These are phyloP conservation scores for Parasarocladium wereldwijsianum DNA, from an alignment of 2,329 filamentous ascomycete species.

Conservation along the genomic window DNA sequence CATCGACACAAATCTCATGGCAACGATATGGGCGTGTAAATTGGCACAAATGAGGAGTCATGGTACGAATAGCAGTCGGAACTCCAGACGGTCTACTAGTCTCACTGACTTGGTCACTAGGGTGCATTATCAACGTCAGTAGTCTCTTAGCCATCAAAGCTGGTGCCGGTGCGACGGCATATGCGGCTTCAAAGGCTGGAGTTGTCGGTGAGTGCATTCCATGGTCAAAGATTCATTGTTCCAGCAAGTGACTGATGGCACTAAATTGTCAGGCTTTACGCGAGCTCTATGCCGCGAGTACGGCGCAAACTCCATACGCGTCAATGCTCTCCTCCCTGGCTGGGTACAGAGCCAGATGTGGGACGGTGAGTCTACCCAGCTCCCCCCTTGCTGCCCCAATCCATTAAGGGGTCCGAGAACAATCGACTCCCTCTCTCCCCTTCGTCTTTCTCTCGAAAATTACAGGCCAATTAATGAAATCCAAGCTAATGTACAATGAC, in stretches of 20 bases:
- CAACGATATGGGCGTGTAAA: constrained; percentile 49
- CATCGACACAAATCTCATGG: constrained; percentile 55
- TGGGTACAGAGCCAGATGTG: constrained; percentile 78
- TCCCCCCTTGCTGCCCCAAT: constrained; percentile 5
- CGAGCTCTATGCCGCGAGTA: constrained; percentile 50
- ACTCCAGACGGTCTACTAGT: not conserved
- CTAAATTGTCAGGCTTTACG: constrained; percentile 55
- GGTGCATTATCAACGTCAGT: constrained; percentile 69
- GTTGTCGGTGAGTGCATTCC: constrained; percentile 41
- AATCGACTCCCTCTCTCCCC: constrained; percentile 3
- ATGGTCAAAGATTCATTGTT: not conserved
- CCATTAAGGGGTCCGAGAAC: constrained; percentile 2
- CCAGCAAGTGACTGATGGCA: not conserved
- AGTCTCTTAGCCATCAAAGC: constrained; percentile 59
- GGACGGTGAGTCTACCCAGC: constrained; percentile 33
- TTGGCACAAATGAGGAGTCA: constrained; percentile 19
- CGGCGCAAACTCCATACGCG: constrained; percentile 46
- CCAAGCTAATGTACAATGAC: constrained; percentile 25
- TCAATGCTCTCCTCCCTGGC: constrained; percentile 70
- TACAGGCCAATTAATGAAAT: constrained; percentile 4
- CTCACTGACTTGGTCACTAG: constrained; percentile 14
- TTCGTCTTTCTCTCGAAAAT: not conserved
- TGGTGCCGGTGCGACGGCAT: constrained; percentile 55
- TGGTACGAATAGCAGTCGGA: constrained; percentile 11
- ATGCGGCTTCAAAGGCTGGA: constrained; percentile 70